Evolutionary conservation across 2,329 filamentous ascomycete genomes (phyloP).

Genomic region (Fusarium sp.): DNA sequence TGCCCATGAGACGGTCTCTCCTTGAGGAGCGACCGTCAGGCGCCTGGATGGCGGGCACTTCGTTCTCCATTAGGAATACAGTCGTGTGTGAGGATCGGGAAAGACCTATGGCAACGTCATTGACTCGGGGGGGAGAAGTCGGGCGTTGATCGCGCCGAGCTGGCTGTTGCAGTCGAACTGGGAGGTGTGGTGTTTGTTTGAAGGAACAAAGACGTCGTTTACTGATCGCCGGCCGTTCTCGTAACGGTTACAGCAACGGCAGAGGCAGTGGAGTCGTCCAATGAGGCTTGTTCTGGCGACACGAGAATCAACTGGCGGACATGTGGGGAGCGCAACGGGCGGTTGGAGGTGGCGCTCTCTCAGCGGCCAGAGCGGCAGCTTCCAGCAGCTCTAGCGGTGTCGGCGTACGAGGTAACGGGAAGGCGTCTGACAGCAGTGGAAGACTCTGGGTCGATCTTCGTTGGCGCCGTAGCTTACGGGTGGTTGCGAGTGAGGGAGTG

Average conservation of each 20-base stretch:
- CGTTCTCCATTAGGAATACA: slow-evolving; percentile 58
- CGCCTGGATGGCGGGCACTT: slow-evolving; percentile 51
- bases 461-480: neutral
- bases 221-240: slow-evolving; percentile 27
- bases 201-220: slow-evolving; percentile 27
- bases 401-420: slow-evolving; percentile 16
- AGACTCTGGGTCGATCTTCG: neutral
- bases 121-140: slow-evolving; percentile 38
- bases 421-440: slow-evolving; percentile 6
- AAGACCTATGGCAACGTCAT: slow-evolving; percentile 46
- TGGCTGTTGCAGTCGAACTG: slow-evolving; percentile 17
- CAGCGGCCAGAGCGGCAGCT: slow-evolving; percentile 33
- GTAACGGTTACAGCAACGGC: slow-evolving; percentile 39
- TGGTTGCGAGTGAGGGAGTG: slow-evolving; percentile 11
- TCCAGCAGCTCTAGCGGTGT: slow-evolving; percentile 19
- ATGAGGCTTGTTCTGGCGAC: slow-evolving; percentile 45
- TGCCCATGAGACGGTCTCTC: slow-evolving; percentile 72
- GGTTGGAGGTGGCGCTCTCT: slow-evolving; percentile 43
- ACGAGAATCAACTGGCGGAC: slow-evolving; percentile 46
- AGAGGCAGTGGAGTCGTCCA: slow-evolving; percentile 46
- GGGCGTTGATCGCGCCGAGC: slow-evolving; percentile 34
- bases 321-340: slow-evolving; percentile 45
- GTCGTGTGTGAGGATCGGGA: slow-evolving; percentile 31
- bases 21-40: slow-evolving; percentile 58
- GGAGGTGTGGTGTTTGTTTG: slow-evolving; percentile 21